Percentiles rank a stretch among this genome's conserved stretches.
phyloP scores from a whole-genome alignment of 768 basidiomycete genomes.

The Tulasnella sp. region DNA sequence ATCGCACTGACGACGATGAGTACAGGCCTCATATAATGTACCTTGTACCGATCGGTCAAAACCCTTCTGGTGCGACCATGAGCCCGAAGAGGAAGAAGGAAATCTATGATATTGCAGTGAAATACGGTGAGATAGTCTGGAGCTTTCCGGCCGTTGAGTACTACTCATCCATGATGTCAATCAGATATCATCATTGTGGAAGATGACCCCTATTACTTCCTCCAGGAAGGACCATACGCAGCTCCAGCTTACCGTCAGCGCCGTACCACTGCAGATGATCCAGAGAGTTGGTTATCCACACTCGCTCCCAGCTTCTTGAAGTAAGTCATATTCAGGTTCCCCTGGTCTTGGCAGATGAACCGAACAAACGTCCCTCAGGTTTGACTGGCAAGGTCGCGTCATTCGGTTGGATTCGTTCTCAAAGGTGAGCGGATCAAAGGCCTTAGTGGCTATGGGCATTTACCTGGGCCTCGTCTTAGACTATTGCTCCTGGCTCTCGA shows the following conservation, averaged over 20 bases:
- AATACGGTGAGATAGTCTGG: slow-evolving; percentile 53
- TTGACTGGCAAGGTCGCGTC: slow-evolving; percentile 78
- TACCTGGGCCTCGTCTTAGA: slow-evolving; percentile 43
- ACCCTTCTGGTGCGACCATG: slow-evolving; percentile 75
- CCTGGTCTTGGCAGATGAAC: background rate
- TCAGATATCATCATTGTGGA: slow-evolving; percentile 73
- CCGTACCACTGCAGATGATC: slow-evolving; percentile 40
- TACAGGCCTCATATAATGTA: slow-evolving; percentile 67
- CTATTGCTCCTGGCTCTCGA: slow-evolving; percentile 71
- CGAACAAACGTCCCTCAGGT: slow-evolving; percentile 37
- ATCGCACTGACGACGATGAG: background rate
- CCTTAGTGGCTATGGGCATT: slow-evolving; percentile 26
- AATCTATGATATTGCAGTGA: slow-evolving; percentile 78
- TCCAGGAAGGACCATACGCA: slow-evolving; percentile 58
- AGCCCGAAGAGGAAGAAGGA: slow-evolving; percentile 60
- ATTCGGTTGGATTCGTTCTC: slow-evolving; percentile 79
- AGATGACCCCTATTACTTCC: slow-evolving; percentile 80
- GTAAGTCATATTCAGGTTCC: slow-evolving; percentile 37
- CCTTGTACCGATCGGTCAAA: slow-evolving; percentile 77
- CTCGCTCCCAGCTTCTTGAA: slow-evolving; percentile 62
- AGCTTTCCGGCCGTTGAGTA: background rate
- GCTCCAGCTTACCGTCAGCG: slow-evolving; percentile 41
- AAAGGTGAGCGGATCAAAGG: slow-evolving; percentile 46
- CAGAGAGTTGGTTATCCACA: slow-evolving; percentile 49
- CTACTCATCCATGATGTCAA: slow-evolving; percentile 12